Conservation (phyloP, 371 early-diverging fungal genomes). For the Saksenaea vasiformis region DNA sequence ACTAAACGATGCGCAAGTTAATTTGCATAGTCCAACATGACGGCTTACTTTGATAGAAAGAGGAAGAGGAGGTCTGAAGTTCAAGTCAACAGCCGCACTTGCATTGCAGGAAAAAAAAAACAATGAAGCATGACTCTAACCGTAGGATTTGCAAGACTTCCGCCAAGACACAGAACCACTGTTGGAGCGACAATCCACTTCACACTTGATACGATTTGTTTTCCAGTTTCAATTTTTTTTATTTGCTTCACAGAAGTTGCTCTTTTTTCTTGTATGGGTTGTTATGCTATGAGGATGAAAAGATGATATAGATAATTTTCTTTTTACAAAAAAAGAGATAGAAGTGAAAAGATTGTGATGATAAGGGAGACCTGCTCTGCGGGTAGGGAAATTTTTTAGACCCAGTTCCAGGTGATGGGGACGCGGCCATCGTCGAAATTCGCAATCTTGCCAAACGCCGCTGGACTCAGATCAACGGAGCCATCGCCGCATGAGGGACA, state of each 20-base stretch:
- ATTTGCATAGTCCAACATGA: no score
- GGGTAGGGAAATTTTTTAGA: neutral
- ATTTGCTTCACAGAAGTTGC: no score
- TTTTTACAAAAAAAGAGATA: neutral
- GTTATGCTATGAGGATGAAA: neutral
- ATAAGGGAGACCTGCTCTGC: neutral
- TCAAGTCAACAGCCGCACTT: no score
- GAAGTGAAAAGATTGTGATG: neutral
- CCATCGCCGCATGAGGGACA: constrained; percentile 64
- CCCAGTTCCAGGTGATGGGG: constrained; percentile 44
- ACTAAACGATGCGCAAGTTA: no score
- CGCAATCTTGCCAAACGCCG: constrained; percentile 60
- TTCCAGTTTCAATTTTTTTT: neutral
- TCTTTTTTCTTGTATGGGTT: neutral
- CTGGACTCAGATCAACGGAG: constrained; percentile 58
- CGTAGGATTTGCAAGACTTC: no score
- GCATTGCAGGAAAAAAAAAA: no score
- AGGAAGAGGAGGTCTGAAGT: no score
- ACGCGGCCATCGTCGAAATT: constrained; percentile 50
- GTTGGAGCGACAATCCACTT: no score
- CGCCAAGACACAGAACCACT: no score
- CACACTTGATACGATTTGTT: no score
- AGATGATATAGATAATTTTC: neutral
- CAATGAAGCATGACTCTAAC: no score
- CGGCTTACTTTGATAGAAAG: no score